Evolutionary conservation across 768 basidiomycete genomes (phyloP), one percentile per base, ranked within the genome.

Genomic region (Termitomyces sp.): DNA sequence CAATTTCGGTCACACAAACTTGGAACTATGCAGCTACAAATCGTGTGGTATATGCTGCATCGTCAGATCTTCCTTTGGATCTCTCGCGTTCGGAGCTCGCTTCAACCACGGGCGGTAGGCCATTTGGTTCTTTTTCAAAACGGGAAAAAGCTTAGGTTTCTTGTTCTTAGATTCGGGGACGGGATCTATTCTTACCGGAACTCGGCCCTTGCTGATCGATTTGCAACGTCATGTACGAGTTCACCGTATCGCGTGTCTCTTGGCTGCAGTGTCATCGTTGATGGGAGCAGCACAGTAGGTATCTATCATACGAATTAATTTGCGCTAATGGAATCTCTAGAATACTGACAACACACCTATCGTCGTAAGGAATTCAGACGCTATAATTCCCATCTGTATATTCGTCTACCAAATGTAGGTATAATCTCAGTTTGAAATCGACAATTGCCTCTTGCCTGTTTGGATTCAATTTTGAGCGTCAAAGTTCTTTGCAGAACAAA

Each of bases 231-330:
- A 41, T 86, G 85, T 66, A 78, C 81, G 45, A 77, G 78, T 45
- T 86, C 86, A 5, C 86, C 86, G 6, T 87, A 83, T 71, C 79
- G 86, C 9, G 82, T 86, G 28, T 80, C 81, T 75, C 75, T 87
- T 61, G 83, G 80, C 16, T 86, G 85, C 60, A 81, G 85, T 66
- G 77, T 76, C 5, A 66, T 74, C 33, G 74, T 84, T 59, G 77
- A 72, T 14, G 60, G 66, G 58, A 57, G 43, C 52, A 59, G 28
- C 41, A 53, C 51, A 50, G 62, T 66, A 59, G 32, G 57, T 33
- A 24, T n/a, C 24, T 49, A 35, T 38, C n/a, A 13, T 45, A 44
- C 28, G 13, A 56, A 48, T 14, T 16, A 46, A 30, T 20, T 33
- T 36, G 63, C 53, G 57, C 57, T 60, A 50, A 56, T 53, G 54